Conservation (phyloP, 495 filamentous ascomycete genomes). For the Tuber aestivum region DNA sequence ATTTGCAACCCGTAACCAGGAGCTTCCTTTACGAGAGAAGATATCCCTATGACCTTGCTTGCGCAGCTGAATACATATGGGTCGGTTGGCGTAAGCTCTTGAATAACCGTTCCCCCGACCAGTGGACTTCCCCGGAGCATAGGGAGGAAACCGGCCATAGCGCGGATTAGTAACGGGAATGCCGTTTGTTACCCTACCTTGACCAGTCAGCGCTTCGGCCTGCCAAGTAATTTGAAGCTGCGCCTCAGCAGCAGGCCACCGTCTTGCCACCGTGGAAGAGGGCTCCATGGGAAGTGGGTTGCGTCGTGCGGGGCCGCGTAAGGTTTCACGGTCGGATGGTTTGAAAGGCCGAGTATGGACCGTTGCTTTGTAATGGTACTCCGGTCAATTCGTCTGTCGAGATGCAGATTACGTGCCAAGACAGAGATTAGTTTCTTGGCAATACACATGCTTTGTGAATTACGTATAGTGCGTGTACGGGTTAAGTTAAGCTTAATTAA, state of each 20-base stretch:
- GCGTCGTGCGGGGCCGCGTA: neutral
- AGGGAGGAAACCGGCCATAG: too few relatives aligned
- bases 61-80: neutral
- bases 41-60: neutral
- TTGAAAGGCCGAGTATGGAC: neutral
- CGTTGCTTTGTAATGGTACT: neutral
- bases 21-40: neutral
- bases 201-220: too few relatives aligned
- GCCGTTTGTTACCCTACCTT: too few relatives aligned
- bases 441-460: too few relatives aligned
- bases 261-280: neutral
- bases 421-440: neutral
- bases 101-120: neutral
- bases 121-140: too few relatives aligned
- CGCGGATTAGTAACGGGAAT: too few relatives aligned
- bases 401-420: neutral
- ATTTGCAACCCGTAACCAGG: too few relatives aligned
- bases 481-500: neutral
- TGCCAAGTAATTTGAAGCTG: too few relatives aligned
- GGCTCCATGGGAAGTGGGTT: accelerated
- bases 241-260: too few relatives aligned
- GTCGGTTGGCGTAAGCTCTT: neutral
- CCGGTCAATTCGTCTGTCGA: too few relatives aligned
- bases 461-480: too few relatives aligned
- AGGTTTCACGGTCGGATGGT: neutral